Base-by-base conservation (phyloP, 139 green algal genomes). In the Limnomonas spitsbergensis region DNA sequence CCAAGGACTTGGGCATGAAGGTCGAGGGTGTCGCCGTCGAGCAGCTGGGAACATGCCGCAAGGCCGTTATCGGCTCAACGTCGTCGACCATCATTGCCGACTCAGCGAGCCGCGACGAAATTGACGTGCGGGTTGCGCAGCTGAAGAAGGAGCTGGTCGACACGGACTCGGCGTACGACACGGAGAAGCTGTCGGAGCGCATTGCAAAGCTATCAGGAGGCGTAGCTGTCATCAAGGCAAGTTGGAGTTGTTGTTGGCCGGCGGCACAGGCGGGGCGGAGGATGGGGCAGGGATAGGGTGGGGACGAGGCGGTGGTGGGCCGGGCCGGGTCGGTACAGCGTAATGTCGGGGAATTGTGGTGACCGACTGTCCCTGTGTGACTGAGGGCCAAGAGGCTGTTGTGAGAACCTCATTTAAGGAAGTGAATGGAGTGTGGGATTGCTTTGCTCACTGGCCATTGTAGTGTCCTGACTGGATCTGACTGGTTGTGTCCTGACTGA, bases 121-220 rank as follows among this genome's bases (percentile, higher is more conserved):
- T 99, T 76, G 83, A 94, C 66, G 90, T 94, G 79, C 92, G 96
- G 69, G 87, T 99, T 31, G 66, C 40, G 34, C 76, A 82, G 70
- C 70, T 82, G n/a, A 82, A 82, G 78, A 82, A 82, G 78, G 96
- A 99, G 89, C 90, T 99, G 79, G 70, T 85, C 14, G 90, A 97
- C 80, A 98, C 94, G 2, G 96, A 99, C 88, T 91, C 76, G 3
- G 90, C 98, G 61, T 99, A 99, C 80, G 96, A 99, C 90, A 98
- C 92, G 0, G 83, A 99, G 92, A 99, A 99, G 94, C 93, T 99
- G 31, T 89, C 76, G 0, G 96, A 99, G 90, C 93, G 96, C 84
- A 98, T 99, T 72, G 96, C 96, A 78, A 99, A 99, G 94, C 92
- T 99, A 53, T 86, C 87, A 7, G 96, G 96, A 38, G 96, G 96